Evolutionary conservation across 2,329 filamentous ascomycete species (phyloP).

Genomic region (Talaromyces sp.): DNA sequence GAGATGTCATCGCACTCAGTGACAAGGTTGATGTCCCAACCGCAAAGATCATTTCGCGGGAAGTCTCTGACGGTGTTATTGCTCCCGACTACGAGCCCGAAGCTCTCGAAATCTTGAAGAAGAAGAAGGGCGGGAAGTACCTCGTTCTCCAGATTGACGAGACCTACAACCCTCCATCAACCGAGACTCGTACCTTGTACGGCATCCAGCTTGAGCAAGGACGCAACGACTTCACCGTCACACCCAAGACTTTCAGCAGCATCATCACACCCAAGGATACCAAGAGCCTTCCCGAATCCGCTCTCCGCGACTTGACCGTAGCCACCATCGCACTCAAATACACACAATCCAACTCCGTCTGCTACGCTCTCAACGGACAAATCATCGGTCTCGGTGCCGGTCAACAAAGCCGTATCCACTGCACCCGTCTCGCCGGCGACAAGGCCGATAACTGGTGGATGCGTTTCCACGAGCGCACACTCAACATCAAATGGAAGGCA

Average conservation of each 20-base stretch:
- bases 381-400: constrained; percentile 90
- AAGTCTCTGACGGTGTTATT: constrained; percentile 96
- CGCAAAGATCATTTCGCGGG: constrained; percentile 94
- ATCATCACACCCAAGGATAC: constrained; percentile 83
- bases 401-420: constrained; percentile 97
- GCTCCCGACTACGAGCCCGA: constrained; percentile 80
- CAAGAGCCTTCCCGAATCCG: constrained; percentile 66
- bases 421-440: constrained; percentile 92
- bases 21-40: constrained; percentile 87
- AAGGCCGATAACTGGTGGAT: constrained; percentile 99
- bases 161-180: constrained; percentile 66
- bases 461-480: constrained; percentile 86
- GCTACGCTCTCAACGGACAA: constrained; percentile 92
- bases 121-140: constrained; percentile 98
- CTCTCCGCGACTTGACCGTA: constrained; percentile 83
- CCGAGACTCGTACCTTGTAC: constrained; percentile 83
- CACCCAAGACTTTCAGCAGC: constrained; percentile 73
- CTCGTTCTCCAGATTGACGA: constrained; percentile 92
- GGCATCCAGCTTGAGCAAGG: constrained; percentile 83
- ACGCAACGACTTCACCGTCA: constrained; percentile 86
- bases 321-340: constrained; percentile 98
- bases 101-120: constrained; percentile 83
- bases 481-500: constrained; percentile 93
- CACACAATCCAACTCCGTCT: constrained; percentile 98
- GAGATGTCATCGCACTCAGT: constrained; percentile 90